phyloP scores from a whole-genome alignment of 768 basidiomycete genomes.

The Termitomyces sp. region DNA sequence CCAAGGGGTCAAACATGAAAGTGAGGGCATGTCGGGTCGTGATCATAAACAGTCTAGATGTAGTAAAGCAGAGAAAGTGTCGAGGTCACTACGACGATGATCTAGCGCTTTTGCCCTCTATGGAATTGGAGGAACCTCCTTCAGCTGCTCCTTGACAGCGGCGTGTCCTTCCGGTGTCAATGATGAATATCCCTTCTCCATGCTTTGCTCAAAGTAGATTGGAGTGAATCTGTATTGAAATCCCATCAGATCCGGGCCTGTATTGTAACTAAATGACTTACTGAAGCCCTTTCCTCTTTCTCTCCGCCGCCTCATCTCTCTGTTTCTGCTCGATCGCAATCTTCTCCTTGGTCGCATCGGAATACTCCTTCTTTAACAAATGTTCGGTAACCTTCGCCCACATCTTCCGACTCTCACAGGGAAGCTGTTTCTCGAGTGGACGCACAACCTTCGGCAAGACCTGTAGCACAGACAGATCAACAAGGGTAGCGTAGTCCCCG shows the following conservation, averaged over 20 bases:
- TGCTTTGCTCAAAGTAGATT: constrained; percentile 69
- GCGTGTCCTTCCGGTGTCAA: constrained; percentile 68
- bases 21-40: neutral
- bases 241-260: neutral
- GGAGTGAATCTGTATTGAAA: constrained; percentile 58
- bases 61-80: neutral
- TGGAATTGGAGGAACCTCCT: constrained; percentile 31
- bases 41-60: neutral
- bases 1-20: neutral
- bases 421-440: constrained; percentile 74
- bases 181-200: constrained; percentile 60
- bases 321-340: constrained; percentile 90
- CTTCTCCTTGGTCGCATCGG: constrained; percentile 91
- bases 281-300: constrained; percentile 77
- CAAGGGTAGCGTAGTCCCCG: constrained; percentile 60
- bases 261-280: constrained; percentile 41
- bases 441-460: constrained; percentile 83
- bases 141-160: constrained; percentile 74
- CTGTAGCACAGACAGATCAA: constrained; percentile 72
- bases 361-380: constrained; percentile 80
- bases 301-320: constrained; percentile 82
- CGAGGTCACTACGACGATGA: neutral
- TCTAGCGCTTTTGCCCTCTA: constrained; percentile 22
- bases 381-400: constrained; percentile 83
- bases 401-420: constrained; percentile 78